phyloP scores from a whole-genome alignment of 1,139 yeast genomes.

The Zygosaccharomyces sapae region DNA sequence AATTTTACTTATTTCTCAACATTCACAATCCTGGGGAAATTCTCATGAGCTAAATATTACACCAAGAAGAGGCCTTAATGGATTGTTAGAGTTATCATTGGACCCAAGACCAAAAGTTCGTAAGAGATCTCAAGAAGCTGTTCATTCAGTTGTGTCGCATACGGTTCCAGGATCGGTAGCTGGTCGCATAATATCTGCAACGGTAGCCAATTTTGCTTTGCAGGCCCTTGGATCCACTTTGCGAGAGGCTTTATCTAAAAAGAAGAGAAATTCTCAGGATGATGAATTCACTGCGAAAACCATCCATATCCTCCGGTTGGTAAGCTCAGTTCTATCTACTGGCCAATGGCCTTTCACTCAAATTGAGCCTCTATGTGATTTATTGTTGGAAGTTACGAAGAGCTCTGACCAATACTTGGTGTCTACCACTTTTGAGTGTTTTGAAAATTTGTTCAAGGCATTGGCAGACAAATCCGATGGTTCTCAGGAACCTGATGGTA shows the following conservation, averaged over 20 bases:
- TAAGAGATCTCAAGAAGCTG: slow-evolving; percentile 89
- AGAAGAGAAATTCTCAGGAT: slow-evolving; percentile 39
- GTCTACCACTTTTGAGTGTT: slow-evolving; percentile 75
- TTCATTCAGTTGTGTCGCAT: slow-evolving; percentile 53
- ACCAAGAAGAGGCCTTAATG: slow-evolving; percentile 78
- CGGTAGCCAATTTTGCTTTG: slow-evolving; percentile 67
- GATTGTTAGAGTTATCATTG: slow-evolving; percentile 70
- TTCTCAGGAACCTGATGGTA: slow-evolving; percentile 46
- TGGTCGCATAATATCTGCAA: slow-evolving; percentile 68
- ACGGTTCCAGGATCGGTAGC: slow-evolving; percentile 86
- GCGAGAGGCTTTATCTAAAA: slow-evolving; percentile 41
- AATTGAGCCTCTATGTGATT: slow-evolving; percentile 71
- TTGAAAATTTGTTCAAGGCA: slow-evolving; percentile 79
- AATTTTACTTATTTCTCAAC: slow-evolving; percentile 74
- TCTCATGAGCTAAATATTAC: slow-evolving; percentile 51
- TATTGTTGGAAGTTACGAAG: slow-evolving; percentile 68
- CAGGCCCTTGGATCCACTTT: slow-evolving; percentile 43
- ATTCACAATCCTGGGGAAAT: slow-evolving; percentile 67
- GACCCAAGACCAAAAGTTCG: slow-evolving; percentile 95
- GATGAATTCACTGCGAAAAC: slow-evolving; percentile 53
- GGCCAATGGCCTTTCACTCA: slow-evolving; percentile 77
- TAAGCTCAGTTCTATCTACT: slow-evolving; percentile 64
- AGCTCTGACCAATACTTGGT: slow-evolving; percentile 82
- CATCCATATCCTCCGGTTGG: slow-evolving; percentile 74
- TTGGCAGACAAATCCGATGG: slow-evolving; percentile 40